Percentiles rank a stretch among this genome's conserved stretches.
Evolutionary conservation across 1,139 yeast species (phyloP).

Genomic region (Schizosaccharomyces versatilis): DNA sequence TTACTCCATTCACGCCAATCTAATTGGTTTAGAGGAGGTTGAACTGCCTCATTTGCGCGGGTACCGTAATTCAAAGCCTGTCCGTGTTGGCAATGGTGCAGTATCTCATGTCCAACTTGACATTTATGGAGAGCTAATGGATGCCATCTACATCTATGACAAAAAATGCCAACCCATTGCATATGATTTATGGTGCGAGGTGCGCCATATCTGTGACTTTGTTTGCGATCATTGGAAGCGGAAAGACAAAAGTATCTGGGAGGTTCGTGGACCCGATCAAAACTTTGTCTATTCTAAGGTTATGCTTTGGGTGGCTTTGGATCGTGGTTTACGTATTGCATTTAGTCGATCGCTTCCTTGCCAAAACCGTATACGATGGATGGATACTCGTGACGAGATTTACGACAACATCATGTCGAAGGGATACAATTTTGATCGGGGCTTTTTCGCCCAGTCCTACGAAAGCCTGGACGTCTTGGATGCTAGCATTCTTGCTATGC

Average conservation of each 20-base stretch:
- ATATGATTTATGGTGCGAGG: constrained; percentile 2
- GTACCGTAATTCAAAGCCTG: constrained; percentile 1
- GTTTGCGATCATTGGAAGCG: constrained; percentile 3
- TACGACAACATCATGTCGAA: constrained; percentile 1
- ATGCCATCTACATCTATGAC: constrained; percentile 3
- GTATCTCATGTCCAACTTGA: constrained; percentile 2
- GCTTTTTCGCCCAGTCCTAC: constrained; percentile 1
- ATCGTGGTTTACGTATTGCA: constrained; percentile 5
- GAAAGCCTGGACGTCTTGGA: constrained; percentile 1
- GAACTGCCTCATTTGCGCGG: constrained; percentile 3
- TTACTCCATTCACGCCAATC: constrained; percentile 2
- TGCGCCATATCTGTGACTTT: constrained; percentile 3
- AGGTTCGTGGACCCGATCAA: constrained; percentile 1
- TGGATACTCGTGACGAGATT: constrained; percentile 2
- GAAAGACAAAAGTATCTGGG: constrained; percentile 3
- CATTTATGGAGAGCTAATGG: constrained; percentile 5
- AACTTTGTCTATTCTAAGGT: constrained; percentile 3
- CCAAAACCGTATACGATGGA: constrained; percentile 1
- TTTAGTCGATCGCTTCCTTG: constrained; percentile 2
- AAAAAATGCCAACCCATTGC: constrained; percentile 3
- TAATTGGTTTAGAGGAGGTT: not conserved
- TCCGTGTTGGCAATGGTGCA: constrained; percentile 4
- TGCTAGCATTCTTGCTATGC: constrained; percentile 4
- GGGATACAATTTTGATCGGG: constrained; percentile 1
- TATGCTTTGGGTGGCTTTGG: constrained; percentile 6